Base-by-base conservation (phyloP, 1,284 basidiomycete genomes). In the Spongiforma sp. region DNA sequence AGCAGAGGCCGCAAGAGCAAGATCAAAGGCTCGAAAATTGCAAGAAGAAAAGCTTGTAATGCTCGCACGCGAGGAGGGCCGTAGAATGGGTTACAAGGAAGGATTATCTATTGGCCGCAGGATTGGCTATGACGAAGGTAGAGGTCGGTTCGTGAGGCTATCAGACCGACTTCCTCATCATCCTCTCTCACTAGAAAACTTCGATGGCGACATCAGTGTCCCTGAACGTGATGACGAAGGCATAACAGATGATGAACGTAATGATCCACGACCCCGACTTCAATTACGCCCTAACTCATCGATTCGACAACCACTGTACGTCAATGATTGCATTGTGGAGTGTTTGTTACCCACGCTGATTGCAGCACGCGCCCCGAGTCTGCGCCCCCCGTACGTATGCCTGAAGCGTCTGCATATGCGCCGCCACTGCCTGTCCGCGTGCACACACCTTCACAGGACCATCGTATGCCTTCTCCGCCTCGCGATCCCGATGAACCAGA, bases 21-120 rank as follows among this genome's bases (percentile, higher is more conserved):
- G 81, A 53, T 78, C 76, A 57, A 75, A 77, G 57, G 82, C 83
- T 5, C 75, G 82, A 57, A 78, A 76, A 64, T 70, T 80, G n/a
- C 77, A 80, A 58, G 82, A 84, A 67, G 79, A 83, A 68, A 77
- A 75, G 39, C 57, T 81, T 19, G 69, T 82, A 6, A 75, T 78
- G 60, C 63, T 73, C 19, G 83, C 83, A 3, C 72, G 79, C 36
- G 84, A 85, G 54, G 78, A 84, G 62, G 84, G 83, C 15, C 75
- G 78, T 56, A 71, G 71, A 59, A 66, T 77, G 62, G 84, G 83
- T 7, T 81, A 76, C 57, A 68, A 70, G 62, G 80, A 84, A 60
- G 83, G 83, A 2, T 66, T 80, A 19, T 73, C 75, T 46, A 73
- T 71, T 28, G 81, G 80, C 24, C 73, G 74, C 66, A 71, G 71